Evolutionary conservation across 257 asterid genomes (phyloP).

Genomic region (Verbena officinalis): DNA sequence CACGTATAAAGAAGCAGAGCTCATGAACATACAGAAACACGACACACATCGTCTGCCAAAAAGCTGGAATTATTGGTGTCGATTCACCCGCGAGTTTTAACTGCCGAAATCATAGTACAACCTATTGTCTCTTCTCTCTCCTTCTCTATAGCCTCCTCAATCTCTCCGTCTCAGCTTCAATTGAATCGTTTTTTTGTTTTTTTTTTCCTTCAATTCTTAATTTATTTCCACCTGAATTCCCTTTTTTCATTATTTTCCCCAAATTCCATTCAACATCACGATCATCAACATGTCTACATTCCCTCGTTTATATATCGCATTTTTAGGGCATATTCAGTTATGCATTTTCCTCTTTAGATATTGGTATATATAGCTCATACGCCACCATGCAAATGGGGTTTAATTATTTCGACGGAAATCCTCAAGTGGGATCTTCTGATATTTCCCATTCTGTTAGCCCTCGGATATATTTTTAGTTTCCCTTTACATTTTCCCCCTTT

Average conservation of each 20-base stretch:
- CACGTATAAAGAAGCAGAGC: no score
- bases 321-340: conserved; percentile 41
- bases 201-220: conserved; percentile 6
- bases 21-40: no score
- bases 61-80: conserved; percentile 30
- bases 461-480: neutral
- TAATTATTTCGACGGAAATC: conserved; percentile 23
- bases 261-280: neutral
- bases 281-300: conserved; percentile 23
- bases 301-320: conserved; percentile 35
- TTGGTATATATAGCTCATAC: conserved; percentile 24
- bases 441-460: conserved; percentile 15
- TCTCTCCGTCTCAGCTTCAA: neutral
- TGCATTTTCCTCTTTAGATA: conserved; percentile 9
- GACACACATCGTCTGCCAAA: no score
- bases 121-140: conserved; percentile 40
- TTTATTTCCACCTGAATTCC: conserved; percentile 20
- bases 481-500: conserved; percentile 22
- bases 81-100: conserved; percentile 73
- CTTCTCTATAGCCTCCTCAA: conserved; percentile 34
- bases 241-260: neutral
- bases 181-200: conserved; percentile 15
- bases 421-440: conserved; percentile 26
- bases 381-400: conserved; percentile 34
- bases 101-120: conserved; percentile 62